Evolutionary conservation across 1,284 basidiomycete genomes (phyloP).

Genomic region (Irpex sp.): DNA sequence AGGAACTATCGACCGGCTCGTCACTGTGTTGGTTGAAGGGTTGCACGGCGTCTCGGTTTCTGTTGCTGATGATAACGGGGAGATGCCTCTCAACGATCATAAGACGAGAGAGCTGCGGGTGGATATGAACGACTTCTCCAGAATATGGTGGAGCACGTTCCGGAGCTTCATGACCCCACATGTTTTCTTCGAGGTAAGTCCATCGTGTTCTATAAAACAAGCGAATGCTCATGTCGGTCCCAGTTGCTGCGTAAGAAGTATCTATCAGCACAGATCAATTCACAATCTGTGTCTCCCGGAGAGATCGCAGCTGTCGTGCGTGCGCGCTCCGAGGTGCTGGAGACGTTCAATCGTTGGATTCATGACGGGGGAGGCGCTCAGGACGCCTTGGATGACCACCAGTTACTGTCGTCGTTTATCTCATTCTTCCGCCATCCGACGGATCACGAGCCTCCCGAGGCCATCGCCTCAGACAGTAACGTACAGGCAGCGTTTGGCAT

Average conservation of each 20-base stretch:
- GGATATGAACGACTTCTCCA: constrained; percentile 67
- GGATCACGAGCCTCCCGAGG: constrained; percentile 19
- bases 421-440: constrained; percentile 44
- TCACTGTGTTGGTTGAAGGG: constrained; percentile 72
- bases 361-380: constrained; percentile 66
- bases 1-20: constrained; percentile 70
- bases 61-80: constrained; percentile 80
- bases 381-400: constrained; percentile 67
- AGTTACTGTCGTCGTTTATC: constrained; percentile 53
- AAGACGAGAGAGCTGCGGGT: constrained; percentile 67
- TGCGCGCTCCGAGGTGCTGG: constrained; percentile 55
- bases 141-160: constrained; percentile 78
- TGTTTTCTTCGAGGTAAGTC: constrained; percentile 75
- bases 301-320: constrained; percentile 26
- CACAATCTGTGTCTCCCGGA: constrained; percentile 16
- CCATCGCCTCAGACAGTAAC: constrained; percentile 30
- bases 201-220: constrained; percentile 1
- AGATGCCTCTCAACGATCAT: constrained; percentile 68
- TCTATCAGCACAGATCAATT: constrained; percentile 39
- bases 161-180: constrained; percentile 75
- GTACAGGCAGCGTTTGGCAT: constrained; percentile 45
- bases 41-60: constrained; percentile 74
- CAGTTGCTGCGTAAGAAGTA: constrained; percentile 76
- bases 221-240: constrained; percentile 1
- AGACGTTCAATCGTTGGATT: constrained; percentile 68